Percentiles rank a stretch among this genome's conserved stretches.
These are phyloP conservation scores for Pythium periplocum DNA, from an alignment of 352 stramenopile genomes.

Conservation along the genomic window DNA sequence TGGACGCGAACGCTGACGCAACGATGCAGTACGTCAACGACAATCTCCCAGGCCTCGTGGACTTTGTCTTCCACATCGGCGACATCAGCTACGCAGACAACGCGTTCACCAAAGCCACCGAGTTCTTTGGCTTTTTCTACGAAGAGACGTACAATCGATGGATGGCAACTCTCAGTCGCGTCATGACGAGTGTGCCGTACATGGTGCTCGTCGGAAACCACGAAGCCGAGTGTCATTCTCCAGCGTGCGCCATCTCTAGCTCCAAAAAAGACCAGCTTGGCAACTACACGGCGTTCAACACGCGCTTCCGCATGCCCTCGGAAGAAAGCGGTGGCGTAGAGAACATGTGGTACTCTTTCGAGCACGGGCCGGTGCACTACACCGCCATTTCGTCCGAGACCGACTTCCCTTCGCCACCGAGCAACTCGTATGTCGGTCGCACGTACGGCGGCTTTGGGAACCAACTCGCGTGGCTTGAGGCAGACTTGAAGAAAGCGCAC, in stretches of 20 bases:
- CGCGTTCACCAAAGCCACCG: conserved; percentile 13
- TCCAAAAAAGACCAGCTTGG: conserved; percentile 36
- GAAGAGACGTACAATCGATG: conserved; percentile 53
- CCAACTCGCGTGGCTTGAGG: conserved; percentile 47
- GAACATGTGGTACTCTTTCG: conserved; percentile 57
- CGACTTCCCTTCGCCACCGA: conserved; percentile 28
- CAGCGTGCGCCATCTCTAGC: conserved; percentile 23
- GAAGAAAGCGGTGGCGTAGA: conserved; percentile 25
- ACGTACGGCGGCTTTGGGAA: conserved; percentile 42
- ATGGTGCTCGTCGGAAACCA: conserved; percentile 72
- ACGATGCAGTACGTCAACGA: conserved; percentile 20
- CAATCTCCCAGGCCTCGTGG: conserved; percentile 13
- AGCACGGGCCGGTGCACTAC: conserved; percentile 54
- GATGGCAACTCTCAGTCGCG: conserved; percentile 37
- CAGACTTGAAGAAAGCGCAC: conserved; percentile 36
- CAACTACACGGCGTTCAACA: conserved; percentile 58
- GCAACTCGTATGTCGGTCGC: conserved; percentile 31
- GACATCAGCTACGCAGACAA: conserved; percentile 41
- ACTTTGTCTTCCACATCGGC: conserved; percentile 31
- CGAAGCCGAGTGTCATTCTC: conserved; percentile 41
- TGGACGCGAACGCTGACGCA: conserved; percentile 9
- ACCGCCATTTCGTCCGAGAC: conserved; percentile 69
- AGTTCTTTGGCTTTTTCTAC: conserved; percentile 30
- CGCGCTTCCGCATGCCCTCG: conserved; percentile 39
- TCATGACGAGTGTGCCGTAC: conserved; percentile 46